Base-by-base conservation (phyloP, 2,329 filamentous ascomycete genomes). In the Cytospora mali region DNA sequence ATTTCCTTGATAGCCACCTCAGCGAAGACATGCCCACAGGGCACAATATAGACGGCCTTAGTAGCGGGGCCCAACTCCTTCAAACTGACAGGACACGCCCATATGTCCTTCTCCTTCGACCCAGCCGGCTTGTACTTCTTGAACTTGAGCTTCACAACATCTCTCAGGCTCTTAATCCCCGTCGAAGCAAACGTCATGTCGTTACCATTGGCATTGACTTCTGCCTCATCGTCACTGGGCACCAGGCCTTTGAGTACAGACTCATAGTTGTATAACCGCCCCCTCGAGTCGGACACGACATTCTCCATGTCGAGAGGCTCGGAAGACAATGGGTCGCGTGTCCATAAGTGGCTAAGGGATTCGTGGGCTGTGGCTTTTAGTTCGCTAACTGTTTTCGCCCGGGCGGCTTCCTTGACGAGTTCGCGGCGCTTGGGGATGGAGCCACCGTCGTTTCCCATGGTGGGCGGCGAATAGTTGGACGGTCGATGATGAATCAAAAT, bases 391-490 rank as follows among this genome's bases (percentile, higher is more conserved):
- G 91, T 96, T 25, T 90, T 91, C 57, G 88, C 84, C 70, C 92
- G 90, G 49, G 93, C 92, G 29, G 93, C 92, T 76, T 94, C 90
- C 77, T 96, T 96, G 75, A 99, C 95, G 52, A 99, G 91, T 77
- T 99, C 96, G 72, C 93, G 90, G 33, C 96, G 91, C 67, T 90
- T 98, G 6, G 95, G 95, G 69, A 99, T 99, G 69, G 92, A 94
- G 74, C 95, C 95, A 69, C 95, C 95, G 75, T 99, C 95, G 79
- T 99, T 99, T 74, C 95, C 95, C 95, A 99, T 97, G 70, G 58
- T 73, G 39, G 27, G 29, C 55, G 33, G 25, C 7, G 23, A 11
- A 11, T 16, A 14, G 2, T 35, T 18, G n/a, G 7, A 31, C 9
- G 3, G 50, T 5, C 14, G 6, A 25, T n/a, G 16, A n/a, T n/a